phyloP scores from a whole-genome alignment of 108 stramenopile species.

The Nitzschia putrida region DNA sequence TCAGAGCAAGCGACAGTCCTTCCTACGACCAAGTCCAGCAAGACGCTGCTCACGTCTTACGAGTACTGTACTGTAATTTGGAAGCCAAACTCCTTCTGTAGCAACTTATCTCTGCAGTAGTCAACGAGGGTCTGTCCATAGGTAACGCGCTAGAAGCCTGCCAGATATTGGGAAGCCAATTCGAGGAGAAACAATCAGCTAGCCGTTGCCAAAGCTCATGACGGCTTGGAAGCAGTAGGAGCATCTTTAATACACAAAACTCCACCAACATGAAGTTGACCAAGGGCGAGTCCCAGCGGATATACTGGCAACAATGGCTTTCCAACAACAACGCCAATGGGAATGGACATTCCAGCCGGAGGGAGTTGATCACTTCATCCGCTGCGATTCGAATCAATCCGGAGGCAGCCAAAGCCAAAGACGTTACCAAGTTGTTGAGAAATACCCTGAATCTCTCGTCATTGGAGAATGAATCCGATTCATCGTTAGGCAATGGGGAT shows the following conservation, averaged over 20 bases:
- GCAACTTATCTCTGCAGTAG: no score
- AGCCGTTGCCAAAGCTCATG: neutral
- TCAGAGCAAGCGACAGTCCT: no score
- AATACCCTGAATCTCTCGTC: slow-evolving; percentile 38
- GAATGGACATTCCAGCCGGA: slow-evolving; percentile 1
- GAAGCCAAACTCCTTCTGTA: no score
- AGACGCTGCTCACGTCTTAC: no score
- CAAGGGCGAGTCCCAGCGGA: slow-evolving; percentile 50
- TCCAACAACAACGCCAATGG: neutral
- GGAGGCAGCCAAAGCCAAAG: slow-evolving; percentile 40
- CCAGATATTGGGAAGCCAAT: no score
- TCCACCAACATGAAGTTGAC: slow-evolving; percentile 1
- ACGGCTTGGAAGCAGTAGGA: neutral
- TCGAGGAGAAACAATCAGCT: no score
- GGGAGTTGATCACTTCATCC: slow-evolving; percentile 51
- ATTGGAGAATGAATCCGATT: neutral
- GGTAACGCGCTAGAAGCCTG: no score
- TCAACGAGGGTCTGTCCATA: no score
- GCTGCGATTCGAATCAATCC: slow-evolving; percentile 52
- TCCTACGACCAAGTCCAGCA: no score
- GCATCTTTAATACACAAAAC: neutral
- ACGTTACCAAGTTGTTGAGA: slow-evolving; percentile 54
- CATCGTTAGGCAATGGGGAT: neutral
- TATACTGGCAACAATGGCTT: slow-evolving; percentile 61
- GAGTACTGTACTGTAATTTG: no score